Base-by-base conservation (phyloP, 441 rosid genomes). In the Pelargonium citronellum region DNA sequence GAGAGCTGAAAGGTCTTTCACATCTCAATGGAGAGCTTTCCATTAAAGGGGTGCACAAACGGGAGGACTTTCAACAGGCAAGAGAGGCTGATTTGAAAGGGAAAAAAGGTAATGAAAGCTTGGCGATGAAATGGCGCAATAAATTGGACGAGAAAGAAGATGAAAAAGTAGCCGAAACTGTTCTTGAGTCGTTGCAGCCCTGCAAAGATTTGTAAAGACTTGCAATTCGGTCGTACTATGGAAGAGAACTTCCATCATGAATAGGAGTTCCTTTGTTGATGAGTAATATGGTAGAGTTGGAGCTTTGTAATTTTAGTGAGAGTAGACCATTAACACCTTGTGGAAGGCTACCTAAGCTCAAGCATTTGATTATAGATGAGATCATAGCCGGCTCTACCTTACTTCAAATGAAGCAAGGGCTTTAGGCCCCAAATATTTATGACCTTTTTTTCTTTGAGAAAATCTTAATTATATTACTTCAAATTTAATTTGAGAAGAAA, bases 301-400 rank as follows among this genome's bases (percentile, higher is more conserved):
- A 2, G n/a, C 58, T 79, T 1, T 0, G 30, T 20, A 11, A 17
- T 39, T 70, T 75, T 15, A 0, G 19, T 4, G 64, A 15, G 10
- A 9, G n/a, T 9, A 55, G 20, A 44, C 43, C 64, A 16, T 66
- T 80, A 55, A 78, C 78, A 34, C 60, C 76, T 19, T 74, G 77
- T 6, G 83, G 83, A 51, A 44, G 12, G 5, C 70, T 80, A 22
- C 80, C 78, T 1, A 39, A n/a, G 5, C 74, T 80, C 11, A 68
- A 72, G 68, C 49, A 49, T 13, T 19, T 71, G 51, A 12, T 9
- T 17, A 68, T 72, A 15, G 2, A 24, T n/a, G n/a, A n/a, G n/a
- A 22, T 34, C 30, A 2, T 24, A 2, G 30, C 30, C 30, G 30
- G 30, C 30, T 24, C 30, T 24, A 24, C 30, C 30, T 24, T 24